Conservation (phyloP, 2,329 filamentous ascomycete species). For the Aspergillus nomiae region DNA sequence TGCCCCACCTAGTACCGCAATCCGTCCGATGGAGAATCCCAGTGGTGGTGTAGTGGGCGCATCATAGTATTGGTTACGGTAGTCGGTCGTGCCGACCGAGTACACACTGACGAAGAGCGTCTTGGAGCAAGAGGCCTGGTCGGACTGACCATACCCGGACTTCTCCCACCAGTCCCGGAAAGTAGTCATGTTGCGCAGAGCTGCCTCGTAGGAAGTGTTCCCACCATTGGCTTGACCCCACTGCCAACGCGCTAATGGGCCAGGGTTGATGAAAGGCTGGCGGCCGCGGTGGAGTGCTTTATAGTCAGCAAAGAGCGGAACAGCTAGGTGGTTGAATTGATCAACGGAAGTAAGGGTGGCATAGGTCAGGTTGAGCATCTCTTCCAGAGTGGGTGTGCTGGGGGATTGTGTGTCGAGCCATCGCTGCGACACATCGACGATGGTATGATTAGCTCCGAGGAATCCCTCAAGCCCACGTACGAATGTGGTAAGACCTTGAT, state of each 20-base stretch:
- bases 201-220: conserved; percentile 23
- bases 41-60: conserved; percentile 20
- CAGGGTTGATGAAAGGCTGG: conserved; percentile 33
- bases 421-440: conserved; percentile 27
- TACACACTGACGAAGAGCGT: conserved; percentile 33
- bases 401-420: conserved; percentile 24
- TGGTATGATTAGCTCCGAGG: conserved; percentile 26
- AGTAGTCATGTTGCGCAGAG: conserved; percentile 34
- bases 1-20: conserved; percentile 25
- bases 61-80: conserved; percentile 23
- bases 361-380: conserved; percentile 18
- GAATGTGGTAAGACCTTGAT: conserved; percentile 26
- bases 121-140: conserved; percentile 32
- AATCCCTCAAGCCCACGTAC: conserved; percentile 26
- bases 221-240: conserved; percentile 23
- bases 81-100: conserved; percentile 19
- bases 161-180: conserved; percentile 38
- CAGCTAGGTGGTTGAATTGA: conserved; percentile 20
- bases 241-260: conserved; percentile 26
- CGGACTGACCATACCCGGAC: conserved; percentile 25
- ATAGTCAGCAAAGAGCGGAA: conserved; percentile 32
- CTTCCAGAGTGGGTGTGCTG: conserved; percentile 14
- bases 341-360: conserved; percentile 20
- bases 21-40: conserved; percentile 24
- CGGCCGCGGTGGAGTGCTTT: conserved; percentile 23